Conservation (phyloP, 805 yeast genomes). For the Nakazawaea anatomiae region DNA sequence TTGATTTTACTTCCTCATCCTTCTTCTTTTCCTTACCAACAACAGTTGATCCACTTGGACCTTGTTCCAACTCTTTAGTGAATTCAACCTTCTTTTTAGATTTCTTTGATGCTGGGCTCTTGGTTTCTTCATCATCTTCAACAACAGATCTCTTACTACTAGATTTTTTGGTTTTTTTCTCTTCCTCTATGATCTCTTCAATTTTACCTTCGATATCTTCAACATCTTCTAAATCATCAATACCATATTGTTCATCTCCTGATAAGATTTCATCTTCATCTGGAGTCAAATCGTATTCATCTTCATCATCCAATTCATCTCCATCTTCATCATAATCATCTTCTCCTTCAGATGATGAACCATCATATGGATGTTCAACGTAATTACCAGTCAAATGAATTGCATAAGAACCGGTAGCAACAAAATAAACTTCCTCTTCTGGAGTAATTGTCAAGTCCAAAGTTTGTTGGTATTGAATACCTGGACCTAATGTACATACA, state of each 20-base stretch:
- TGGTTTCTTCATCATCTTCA: constrained; percentile 10
- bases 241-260: constrained; percentile 45
- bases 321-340: constrained; percentile 43
- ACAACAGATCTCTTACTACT: constrained; percentile 10
- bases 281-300: constrained; percentile 65
- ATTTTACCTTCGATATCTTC: constrained; percentile 69
- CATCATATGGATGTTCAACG: constrained; percentile 91
- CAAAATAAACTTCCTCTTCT: constrained; percentile 90
- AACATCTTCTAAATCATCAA: constrained; percentile 61
- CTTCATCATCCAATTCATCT: constrained; percentile 35
- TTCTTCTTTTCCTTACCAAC: constrained; percentile 18
- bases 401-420: constrained; percentile 93
- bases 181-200: constrained; percentile 67
- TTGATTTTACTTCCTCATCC: constrained; percentile 20
- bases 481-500: constrained; percentile 87
- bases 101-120: constrained; percentile 21
- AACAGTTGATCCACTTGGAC: constrained; percentile 56
- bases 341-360: constrained; percentile 46
- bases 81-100: constrained; percentile 67
- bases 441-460: constrained; percentile 87
- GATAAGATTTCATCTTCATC: constrained; percentile 64
- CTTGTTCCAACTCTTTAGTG: constrained; percentile 88
- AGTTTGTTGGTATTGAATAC: constrained; percentile 80
- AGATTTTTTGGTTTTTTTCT: constrained; percentile 28
- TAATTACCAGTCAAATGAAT: constrained; percentile 92